Evolutionary conservation across 768 basidiomycete genomes (phyloP).

Genomic region (Tricholoma hemisulphureum): DNA sequence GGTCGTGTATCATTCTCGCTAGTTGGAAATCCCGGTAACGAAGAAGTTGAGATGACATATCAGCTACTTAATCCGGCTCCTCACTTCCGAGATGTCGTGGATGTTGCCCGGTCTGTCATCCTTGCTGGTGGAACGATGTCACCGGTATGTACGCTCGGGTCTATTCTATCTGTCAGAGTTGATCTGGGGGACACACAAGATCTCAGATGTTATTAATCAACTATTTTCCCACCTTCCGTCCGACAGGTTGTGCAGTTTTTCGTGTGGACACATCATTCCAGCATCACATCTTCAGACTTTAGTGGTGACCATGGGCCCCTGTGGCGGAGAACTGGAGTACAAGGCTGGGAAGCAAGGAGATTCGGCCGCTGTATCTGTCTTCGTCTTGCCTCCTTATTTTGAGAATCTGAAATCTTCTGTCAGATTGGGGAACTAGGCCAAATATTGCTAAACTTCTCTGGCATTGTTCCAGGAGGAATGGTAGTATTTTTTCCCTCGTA

Average conservation of each 20-base stretch:
- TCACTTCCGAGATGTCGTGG: constrained; percentile 79
- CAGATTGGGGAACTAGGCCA: constrained; percentile 84
- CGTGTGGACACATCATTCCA: constrained; percentile 92
- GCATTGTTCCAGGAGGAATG: constrained; percentile 80
- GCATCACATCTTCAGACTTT: constrained; percentile 72
- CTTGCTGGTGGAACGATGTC: constrained; percentile 98
- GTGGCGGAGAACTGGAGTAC: constrained; percentile 74
- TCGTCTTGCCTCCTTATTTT: background rate
- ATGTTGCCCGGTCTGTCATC: constrained; percentile 78
- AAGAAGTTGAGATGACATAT: constrained; percentile 74
- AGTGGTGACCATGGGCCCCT: constrained; percentile 72
- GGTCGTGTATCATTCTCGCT: constrained; percentile 70
- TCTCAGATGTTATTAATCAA: constrained; percentile 82
- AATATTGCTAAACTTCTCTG: constrained; percentile 74
- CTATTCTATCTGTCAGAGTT: background rate
- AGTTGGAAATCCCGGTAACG: constrained; percentile 34
- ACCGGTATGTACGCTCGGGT: constrained; percentile 57
- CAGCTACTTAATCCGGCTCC: constrained; percentile 91
- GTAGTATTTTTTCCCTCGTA: constrained; percentile 96
- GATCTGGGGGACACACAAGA: constrained; percentile 43
- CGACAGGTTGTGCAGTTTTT: constrained; percentile 72
- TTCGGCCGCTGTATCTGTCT: constrained; percentile 52
- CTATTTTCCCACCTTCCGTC: constrained; percentile 66
- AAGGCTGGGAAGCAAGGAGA: constrained; percentile 76
- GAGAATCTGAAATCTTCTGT: background rate